phyloP scores from a whole-genome alignment of 192 early-diverging fungal species.

The Coemansia sp. region DNA sequence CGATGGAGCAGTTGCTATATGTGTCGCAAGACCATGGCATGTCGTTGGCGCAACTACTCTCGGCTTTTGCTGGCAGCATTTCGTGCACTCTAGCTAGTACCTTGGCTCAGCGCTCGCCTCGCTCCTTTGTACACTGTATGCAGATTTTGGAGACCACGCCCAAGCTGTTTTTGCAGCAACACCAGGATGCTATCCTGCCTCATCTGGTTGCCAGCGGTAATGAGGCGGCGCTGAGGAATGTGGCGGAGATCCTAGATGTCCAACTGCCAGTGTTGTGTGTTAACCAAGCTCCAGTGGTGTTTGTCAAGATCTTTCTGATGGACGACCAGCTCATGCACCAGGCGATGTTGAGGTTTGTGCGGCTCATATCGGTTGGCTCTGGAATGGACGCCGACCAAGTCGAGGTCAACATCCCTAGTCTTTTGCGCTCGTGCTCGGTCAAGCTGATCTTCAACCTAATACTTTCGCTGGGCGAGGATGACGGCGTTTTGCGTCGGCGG shows the following conservation, averaged over 20 bases:
- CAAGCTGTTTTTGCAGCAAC: constrained; percentile 23
- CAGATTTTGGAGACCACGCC: constrained; percentile 36
- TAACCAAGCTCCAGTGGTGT: constrained; percentile 48
- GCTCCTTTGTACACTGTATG: constrained; percentile 44
- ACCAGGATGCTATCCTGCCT: constrained; percentile 41
- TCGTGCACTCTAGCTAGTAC: constrained; percentile 33
- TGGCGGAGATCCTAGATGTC: constrained; percentile 37
- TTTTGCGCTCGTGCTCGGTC: constrained; percentile 52
- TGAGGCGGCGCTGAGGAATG: constrained; percentile 29
- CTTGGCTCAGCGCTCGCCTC: constrained; percentile 18
- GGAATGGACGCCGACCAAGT: constrained; percentile 28
- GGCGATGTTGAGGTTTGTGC: constrained; percentile 47
- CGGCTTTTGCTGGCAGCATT: constrained; percentile 27
- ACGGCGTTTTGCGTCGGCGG: constrained; percentile 35
- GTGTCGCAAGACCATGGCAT: constrained; percentile 34
- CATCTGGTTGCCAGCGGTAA: constrained; percentile 32
- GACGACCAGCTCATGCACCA: constrained; percentile 58
- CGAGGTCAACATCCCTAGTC: constrained; percentile 53
- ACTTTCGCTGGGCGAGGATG: constrained; percentile 45
- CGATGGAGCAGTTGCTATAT: constrained; percentile 50
- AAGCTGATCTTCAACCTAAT: constrained; percentile 55
- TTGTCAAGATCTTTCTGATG: constrained; percentile 54
- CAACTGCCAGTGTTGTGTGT: constrained; percentile 53
- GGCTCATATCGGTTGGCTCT: constrained; percentile 44
- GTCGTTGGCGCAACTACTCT: constrained; percentile 30